Percentiles rank a stretch among this genome's conserved stretches.
These are phyloP conservation scores for Capsella rubella DNA, from an alignment of 441 rosid genomes.

Conservation along the genomic window DNA sequence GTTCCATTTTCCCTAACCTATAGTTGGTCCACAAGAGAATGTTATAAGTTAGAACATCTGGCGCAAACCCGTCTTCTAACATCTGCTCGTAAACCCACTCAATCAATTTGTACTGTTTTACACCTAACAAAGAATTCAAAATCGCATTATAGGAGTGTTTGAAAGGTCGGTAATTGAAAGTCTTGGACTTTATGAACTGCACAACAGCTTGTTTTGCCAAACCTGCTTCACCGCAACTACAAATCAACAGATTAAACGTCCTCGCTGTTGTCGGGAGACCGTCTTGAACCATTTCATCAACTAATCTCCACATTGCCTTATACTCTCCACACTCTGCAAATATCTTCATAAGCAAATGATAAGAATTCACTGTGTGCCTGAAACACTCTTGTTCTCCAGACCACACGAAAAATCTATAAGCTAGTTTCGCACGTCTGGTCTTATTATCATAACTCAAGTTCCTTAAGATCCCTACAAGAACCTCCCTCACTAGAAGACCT, in stretches of 20 bases:
- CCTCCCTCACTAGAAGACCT: slow-evolving; percentile 81
- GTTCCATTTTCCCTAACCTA: slow-evolving; percentile 73
- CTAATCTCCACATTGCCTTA: slow-evolving; percentile 92
- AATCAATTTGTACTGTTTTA: slow-evolving; percentile 76
- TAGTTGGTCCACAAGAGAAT: slow-evolving; percentile 73
- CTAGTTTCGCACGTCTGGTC: slow-evolving; percentile 69
- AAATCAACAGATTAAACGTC: slow-evolving; percentile 84
- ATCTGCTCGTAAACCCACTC: slow-evolving; percentile 91
- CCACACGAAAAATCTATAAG: slow-evolving; percentile 89
- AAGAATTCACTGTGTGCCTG: slow-evolving; percentile 65
- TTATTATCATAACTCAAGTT: slow-evolving; percentile 53
- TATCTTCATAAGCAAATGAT: slow-evolving; percentile 84
- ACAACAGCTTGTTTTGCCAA: slow-evolving; percentile 73
- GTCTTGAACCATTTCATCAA: slow-evolving; percentile 85
- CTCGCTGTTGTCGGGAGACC: slow-evolving; percentile 78
- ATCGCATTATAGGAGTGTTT: slow-evolving; percentile 87
- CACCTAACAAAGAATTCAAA: slow-evolving; percentile 59
- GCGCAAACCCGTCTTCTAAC: slow-evolving; percentile 63
- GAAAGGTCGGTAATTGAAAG: slow-evolving; percentile 78
- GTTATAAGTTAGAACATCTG: slow-evolving; percentile 79
- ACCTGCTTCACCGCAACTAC: slow-evolving; percentile 83
- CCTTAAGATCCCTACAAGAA: slow-evolving; percentile 72
- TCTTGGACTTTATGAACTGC: slow-evolving; percentile 79
- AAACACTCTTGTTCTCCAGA: slow-evolving; percentile 60
- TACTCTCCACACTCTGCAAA: slow-evolving; percentile 79